Evolutionary conservation across 176 grass and related monocot species (phyloP).

Genomic region (Zea mays): Zm-B73-REFERENCE-NAM-5.0 NC_050105.1:76950501-76951000

Average conservation of each 20-base stretch:
- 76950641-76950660: conserved; percentile 49
- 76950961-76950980: not conserved
- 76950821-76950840: conserved; percentile 18
- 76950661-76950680: conserved; percentile 29
- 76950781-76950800: too few relatives aligned
- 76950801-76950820: not conserved
- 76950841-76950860: not conserved
- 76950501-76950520: conserved; percentile 9
- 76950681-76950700: too few relatives aligned
- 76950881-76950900: not conserved
- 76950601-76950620: not conserved
- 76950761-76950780: too few relatives aligned
- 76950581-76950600: conserved; percentile 46
- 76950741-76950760: too few relatives aligned
- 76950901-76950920: not conserved
- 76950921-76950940: conserved; percentile 18
- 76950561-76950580: conserved; percentile 39
- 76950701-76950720: too few relatives aligned
- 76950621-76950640: conserved; percentile 20
- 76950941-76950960: not conserved
- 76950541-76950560: conserved; percentile 9
- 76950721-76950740: too few relatives aligned
- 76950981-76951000: not conserved
- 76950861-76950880: not conserved
- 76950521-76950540: conserved; percentile 45